Evolutionary conservation across 2,329 filamentous ascomycete genomes (phyloP).

Genomic region (Talaromyces sp.): DNA sequence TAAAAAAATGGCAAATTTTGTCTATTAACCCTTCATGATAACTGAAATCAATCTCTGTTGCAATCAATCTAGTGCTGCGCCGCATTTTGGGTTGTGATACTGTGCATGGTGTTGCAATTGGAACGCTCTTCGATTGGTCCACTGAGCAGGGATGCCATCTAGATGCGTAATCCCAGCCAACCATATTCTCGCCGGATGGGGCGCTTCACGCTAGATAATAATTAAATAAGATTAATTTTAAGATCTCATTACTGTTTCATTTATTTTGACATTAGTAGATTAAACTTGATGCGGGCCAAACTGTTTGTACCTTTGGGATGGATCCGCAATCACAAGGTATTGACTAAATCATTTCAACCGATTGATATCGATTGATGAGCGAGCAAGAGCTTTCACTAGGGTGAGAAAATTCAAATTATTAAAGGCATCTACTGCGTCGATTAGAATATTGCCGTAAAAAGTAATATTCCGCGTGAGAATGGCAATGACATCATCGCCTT

Average conservation of each 20-base stretch:
- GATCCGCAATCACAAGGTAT: no score
- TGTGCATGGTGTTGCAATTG: background rate
- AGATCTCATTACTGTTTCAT: background rate
- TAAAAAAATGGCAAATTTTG: background rate
- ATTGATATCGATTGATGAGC: no score
- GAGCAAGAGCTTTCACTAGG: no score
- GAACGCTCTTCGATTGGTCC: background rate
- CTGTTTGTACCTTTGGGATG: no score
- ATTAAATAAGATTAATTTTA: background rate
- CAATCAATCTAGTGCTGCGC: background rate
- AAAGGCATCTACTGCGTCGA: no score
- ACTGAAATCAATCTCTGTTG: background rate
- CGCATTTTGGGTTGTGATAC: background rate
- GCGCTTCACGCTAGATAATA: background rate
- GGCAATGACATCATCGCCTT: background rate
- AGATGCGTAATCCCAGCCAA: background rate
- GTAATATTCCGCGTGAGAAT: background rate
- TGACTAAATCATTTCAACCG: no score
- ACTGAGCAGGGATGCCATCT: background rate
- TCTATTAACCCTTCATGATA: background rate
- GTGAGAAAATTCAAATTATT: no score
- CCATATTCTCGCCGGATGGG: background rate
- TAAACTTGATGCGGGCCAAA: no score
- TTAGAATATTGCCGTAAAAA: no score
- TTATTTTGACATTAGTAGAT: background rate